Evolutionary conservation across 2,329 filamentous ascomycete genomes (phyloP), one percentile per base, ranked within the genome.

Genomic region (Hypoxylon sp.): DNA sequence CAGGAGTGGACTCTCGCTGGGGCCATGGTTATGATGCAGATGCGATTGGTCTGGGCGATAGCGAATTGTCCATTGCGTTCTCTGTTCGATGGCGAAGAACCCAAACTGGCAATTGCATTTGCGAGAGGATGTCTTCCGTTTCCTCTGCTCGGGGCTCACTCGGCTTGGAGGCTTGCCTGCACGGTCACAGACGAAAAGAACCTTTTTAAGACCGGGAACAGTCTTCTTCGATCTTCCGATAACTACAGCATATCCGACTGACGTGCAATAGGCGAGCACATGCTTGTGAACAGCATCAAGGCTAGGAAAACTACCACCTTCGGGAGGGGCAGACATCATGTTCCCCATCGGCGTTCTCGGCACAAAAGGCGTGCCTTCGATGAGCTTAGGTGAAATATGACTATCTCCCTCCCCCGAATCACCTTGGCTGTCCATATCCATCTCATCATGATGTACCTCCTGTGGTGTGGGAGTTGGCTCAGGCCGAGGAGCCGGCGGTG

Each of bases 101-200:
- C 84, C 84, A 66, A 87, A 87, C 20, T 82, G 82, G 57, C 84
- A 87, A 60, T 86, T 83, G 62, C 84, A 87, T 63, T 87, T 87
- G 34, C 84, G 77, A n/a, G 83, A 87, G 6, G 84, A 86, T 1
- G 84, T 87, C 64, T 84, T 84, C 15, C 82, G 77, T 68, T 87
- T 87, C 47, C 84, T 79, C 55, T 80, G 78, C 68, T 87, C 84
- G 1, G 83, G 81, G 56, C 75, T 85, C n/a, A 84, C 82, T 4
- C 81, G 78, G 45, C 75, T 81, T 2, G 82, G 82, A 1, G 82
- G 82, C 60, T 84, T 84, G 30, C 84, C 84, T 3, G 83, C 83
- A 46, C 83, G 78, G 63, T 87, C 84, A 63, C 84, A 87, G 12
- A 87, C 84, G 55, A 87, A 83, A 7, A 87, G 73, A 9, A 87